Conservation (phyloP, 2,329 filamentous ascomycete genomes). For the Penicillium sp. region DNA sequence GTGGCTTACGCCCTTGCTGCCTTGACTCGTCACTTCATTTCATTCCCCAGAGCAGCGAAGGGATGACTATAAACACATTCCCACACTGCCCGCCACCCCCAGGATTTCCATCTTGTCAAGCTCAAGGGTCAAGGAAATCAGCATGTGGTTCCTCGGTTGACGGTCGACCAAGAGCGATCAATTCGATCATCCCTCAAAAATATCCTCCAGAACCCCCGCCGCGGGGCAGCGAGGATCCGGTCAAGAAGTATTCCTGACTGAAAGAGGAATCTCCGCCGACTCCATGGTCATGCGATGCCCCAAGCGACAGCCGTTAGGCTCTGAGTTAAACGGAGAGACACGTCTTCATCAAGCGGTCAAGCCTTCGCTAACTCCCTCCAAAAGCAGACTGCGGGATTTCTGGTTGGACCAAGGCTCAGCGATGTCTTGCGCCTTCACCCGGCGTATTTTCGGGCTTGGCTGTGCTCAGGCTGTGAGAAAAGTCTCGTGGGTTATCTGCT, state of each 20-base stretch:
- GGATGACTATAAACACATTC: background rate
- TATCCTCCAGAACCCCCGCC: background rate
- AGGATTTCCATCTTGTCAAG: background rate
- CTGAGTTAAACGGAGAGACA: background rate
- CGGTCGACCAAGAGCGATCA: background rate
- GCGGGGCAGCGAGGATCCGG: background rate
- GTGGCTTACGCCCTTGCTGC: background rate
- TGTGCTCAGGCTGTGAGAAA: background rate
- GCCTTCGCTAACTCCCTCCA: background rate
- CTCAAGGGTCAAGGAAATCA: background rate
- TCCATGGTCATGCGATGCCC: slow-evolving; percentile 3
- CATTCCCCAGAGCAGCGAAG: background rate
- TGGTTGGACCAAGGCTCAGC: background rate
- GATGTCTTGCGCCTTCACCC: background rate
- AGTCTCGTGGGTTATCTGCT: background rate
- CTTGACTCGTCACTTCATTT: background rate
- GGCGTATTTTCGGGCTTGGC: background rate
- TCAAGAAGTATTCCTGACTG: slow-evolving; percentile 3
- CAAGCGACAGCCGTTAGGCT: background rate
- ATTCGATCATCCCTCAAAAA: background rate
- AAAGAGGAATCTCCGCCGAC: slow-evolving; percentile 9
- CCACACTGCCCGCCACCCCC: background rate
- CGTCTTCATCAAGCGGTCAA: background rate
- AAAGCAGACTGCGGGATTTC: background rate
- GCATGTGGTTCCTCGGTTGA: slow-evolving; percentile 13